phyloP scores from a whole-genome alignment of 495 filamentous ascomycete species.

The Immersiella caudata region DNA sequence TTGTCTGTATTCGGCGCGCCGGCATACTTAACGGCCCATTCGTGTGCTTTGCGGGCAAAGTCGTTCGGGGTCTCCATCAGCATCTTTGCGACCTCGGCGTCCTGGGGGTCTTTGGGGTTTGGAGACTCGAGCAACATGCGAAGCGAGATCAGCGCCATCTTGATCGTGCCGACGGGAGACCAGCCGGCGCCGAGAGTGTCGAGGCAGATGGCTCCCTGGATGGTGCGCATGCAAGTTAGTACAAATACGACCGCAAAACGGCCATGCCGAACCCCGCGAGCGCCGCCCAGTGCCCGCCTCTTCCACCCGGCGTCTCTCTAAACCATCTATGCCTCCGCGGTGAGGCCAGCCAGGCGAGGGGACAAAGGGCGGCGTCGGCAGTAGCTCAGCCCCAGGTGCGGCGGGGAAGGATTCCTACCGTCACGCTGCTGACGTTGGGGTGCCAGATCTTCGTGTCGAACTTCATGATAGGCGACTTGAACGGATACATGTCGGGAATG shows the following conservation, averaged over 20 bases:
- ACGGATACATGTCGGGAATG: slow-evolving; percentile 90
- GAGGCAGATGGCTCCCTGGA: slow-evolving; percentile 92
- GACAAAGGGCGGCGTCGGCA: not conserved
- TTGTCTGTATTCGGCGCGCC: slow-evolving; percentile 63
- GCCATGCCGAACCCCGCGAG: not conserved
- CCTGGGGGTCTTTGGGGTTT: slow-evolving; percentile 95
- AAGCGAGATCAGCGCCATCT: slow-evolving; percentile 88
- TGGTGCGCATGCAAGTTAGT: slow-evolving; percentile 16
- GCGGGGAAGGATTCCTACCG: slow-evolving; percentile 57
- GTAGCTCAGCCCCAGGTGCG: not conserved
- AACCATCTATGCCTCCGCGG: not conserved
- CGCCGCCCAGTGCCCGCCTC: not conserved
- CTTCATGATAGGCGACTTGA: slow-evolving; percentile 88
- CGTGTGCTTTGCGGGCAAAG: slow-evolving; percentile 80
- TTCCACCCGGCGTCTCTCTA: not conserved
- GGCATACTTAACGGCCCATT: slow-evolving; percentile 88
- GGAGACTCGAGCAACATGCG: slow-evolving; percentile 92
- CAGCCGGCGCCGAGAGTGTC: slow-evolving; percentile 88
- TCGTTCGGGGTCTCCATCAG: slow-evolving; percentile 74
- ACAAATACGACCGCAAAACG: not conserved
- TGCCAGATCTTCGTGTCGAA: slow-evolving; percentile 98
- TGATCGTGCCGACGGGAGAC: slow-evolving; percentile 95
- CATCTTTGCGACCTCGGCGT: slow-evolving; percentile 94
- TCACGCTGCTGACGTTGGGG: slow-evolving; percentile 94
- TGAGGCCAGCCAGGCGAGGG: not conserved